Base-by-base conservation (phyloP, 106 monocot genomes). In the Dendrobium catenatum region DNA sequence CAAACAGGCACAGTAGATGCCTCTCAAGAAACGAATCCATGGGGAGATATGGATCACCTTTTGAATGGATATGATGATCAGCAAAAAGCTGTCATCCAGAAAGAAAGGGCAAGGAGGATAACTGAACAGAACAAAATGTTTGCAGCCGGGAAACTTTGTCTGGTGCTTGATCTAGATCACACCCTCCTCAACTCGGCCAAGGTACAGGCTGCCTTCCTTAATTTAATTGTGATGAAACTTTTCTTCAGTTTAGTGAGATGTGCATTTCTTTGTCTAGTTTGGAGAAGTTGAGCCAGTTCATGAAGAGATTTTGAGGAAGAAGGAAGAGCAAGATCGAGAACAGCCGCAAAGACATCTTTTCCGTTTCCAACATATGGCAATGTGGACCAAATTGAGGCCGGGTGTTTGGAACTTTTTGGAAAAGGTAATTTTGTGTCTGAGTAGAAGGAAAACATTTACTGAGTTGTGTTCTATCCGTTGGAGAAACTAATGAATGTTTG, bases 171-270 rank as follows among this genome's bases (percentile, higher is more conserved):
- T 87, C 83, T 99, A 40, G 99, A 99, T 90, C 99, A 99, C 72
- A 99, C 99, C 33, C 95, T 99, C 41, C 93, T 99, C 17, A 99
- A 99, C 89, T 99, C 99, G 46, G 98, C 98, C 56, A 98, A 94
- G 94, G 97, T 98, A 79, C 80, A 55, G 11, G 6, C 9, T 76
- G 76, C 15, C 22, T 76, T 76, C 2, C 11, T 49, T n/a, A 74
- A 13, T 48, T 47, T 48, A 48, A 76, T 48, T 49, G 47, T 24
- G 6, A 24, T 49, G 27, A 4, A 76, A 3, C 6, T 20, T 26
- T 42, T 48, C 6, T 24, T 49, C 27, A 24, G 9, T 76, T 51
- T 47, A 76, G 6, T 76, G 89, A 91, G 89, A 91, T 77, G 72
- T 95, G 41, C 75, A 61, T 80, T 15, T 76, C 10, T 54, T 18